Base-by-base conservation (phyloP, 257 asterid genomes). In the Gentiana dahurica region DNA sequence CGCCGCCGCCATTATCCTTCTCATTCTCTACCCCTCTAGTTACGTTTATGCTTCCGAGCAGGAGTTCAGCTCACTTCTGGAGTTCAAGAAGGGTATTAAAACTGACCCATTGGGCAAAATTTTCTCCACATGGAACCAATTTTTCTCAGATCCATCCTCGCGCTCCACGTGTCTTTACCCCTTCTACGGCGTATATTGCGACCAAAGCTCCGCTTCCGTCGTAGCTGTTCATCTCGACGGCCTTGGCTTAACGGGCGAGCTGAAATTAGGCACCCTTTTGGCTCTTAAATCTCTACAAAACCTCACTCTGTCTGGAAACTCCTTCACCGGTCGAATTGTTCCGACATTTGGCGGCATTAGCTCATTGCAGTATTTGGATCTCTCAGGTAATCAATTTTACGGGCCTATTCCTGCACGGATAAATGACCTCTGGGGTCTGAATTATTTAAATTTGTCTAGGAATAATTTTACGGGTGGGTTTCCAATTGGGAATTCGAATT, bases 11-110 rank as follows among this genome's bases (percentile, higher is more conserved):
- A 15, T 45, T 7, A 13, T 66, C 38, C 62, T 75, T 12, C 55
- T 58, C 55, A 53, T 73, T 47, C 24, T 73, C n/a, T 62, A 67
- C 41, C 56, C 59, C 67, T 62, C 61, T 53, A 68, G 12, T 59
- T 61, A 55, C 64, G 63, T 68, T 60, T 72, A 82, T 39, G 50
- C 76, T 3, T 38, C 54, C 39, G 80, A 73, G 38, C 82, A 71
- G 0, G 95, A 88, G 74, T 55, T 83, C 71, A 76, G 84, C 64
- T 81, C 97, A 68, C 88, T 88, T 6, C 66, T 88, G 33, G 97
- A 88, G 80, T 88, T 88, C 82, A 76, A 49, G 48, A 88, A 85
- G 62, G 97, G 95, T 35, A 79, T 88, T 57, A 77, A 83, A 69
- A 55, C 66, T 33, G 97, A 88, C 85, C 91, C 94, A 44, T 63